phyloP scores from a whole-genome alignment of 306 rosid species.

The Glycyrrhiza uralensis region DNA sequence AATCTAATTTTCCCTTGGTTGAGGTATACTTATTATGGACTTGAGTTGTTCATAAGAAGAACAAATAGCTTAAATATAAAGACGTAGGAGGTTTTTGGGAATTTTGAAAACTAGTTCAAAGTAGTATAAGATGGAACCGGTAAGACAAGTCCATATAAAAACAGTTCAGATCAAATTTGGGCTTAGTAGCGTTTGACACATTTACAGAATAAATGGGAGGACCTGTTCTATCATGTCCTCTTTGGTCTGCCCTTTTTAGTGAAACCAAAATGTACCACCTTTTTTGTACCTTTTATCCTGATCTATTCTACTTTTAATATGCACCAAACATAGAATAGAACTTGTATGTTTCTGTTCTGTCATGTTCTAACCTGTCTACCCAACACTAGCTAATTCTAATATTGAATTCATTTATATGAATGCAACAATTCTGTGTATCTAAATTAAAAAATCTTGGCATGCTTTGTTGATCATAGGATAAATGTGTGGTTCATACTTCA shows the following conservation, averaged over 20 bases:
- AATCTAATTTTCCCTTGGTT: neutral
- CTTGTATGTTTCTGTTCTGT: neutral
- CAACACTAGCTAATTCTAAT: neutral
- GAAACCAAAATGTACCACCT: neutral
- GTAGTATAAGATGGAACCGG: neutral
- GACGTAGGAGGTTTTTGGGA: neutral
- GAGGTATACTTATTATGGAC: slow-evolving; percentile 4
- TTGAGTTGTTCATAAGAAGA: neutral
- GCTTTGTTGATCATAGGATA: neutral
- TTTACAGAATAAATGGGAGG: neutral
- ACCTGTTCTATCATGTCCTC: neutral
- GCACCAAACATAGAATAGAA: neutral
- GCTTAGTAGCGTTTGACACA: neutral
- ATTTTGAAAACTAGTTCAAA: neutral
- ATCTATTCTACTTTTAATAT: neutral
- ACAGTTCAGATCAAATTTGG: neutral
- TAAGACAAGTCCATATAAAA: neutral
- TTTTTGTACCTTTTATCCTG: neutral
- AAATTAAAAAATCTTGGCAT: neutral
- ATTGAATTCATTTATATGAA: neutral
- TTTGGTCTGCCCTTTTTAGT: neutral
- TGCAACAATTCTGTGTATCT: neutral
- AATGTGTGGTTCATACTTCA: neutral
- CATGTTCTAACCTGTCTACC: neutral
- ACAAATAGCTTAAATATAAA: slow-evolving; percentile 4